Evolutionary conservation across 1,139 yeast genomes (phyloP).

Genomic region (Torulaspora pretoriensis): DNA sequence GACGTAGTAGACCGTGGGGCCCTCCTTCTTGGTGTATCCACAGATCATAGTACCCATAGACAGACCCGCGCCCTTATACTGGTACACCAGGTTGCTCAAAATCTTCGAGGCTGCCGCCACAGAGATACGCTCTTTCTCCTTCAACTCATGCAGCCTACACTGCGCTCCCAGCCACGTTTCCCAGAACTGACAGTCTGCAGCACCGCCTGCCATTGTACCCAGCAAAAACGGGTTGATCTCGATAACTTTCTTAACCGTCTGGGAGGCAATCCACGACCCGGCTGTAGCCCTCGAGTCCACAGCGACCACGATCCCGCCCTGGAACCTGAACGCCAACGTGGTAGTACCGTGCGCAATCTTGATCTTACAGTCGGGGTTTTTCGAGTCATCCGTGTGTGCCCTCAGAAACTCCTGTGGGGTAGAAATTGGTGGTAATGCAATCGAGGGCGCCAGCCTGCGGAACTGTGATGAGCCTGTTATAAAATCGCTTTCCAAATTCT

Average conservation of each 20-base stretch:
- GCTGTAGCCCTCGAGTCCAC: conserved; percentile 99
- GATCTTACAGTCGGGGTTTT: conserved; percentile 90
- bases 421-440: conserved; percentile 77
- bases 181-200: conserved; percentile 99
- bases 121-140: conserved; percentile 90
- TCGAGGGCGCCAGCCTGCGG: conserved; percentile 50
- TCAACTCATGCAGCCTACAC: conserved; percentile 89
- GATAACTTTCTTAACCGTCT: conserved; percentile 94
- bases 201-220: conserved; percentile 99
- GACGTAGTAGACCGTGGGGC: conserved; percentile 92
- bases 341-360: conserved; percentile 99
- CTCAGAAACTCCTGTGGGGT: conserved; percentile 92
- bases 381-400: conserved; percentile 95
- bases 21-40: conserved; percentile 92
- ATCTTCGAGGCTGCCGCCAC: conserved; percentile 98
- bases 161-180: conserved; percentile 98
- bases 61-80: conserved; percentile 96
- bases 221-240: conserved; percentile 91
- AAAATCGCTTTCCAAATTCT: conserved; percentile 39
- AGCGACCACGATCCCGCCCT: conserved; percentile 94
- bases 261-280: conserved; percentile 97
- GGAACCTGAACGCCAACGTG: conserved; percentile 90
- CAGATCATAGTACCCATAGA: conserved; percentile 99
- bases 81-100: conserved; percentile 81
- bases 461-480: conserved; percentile 32